These are phyloP conservation scores for Teratosphaeria gauchensis DNA, from an alignment of 2,329 filamentous ascomycete species.

Conservation along the genomic window DNA sequence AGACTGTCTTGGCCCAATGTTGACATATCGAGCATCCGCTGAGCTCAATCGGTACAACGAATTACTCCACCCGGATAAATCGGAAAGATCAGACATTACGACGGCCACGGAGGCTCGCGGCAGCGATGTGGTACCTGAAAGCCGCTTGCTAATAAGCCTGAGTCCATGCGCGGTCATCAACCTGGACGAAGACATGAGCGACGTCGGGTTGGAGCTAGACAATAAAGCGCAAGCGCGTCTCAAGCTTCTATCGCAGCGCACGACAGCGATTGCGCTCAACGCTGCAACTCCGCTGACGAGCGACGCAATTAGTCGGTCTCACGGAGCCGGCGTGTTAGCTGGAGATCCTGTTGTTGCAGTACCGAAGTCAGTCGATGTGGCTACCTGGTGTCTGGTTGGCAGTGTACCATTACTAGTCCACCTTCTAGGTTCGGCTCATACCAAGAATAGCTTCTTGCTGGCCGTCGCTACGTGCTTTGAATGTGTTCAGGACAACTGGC, in stretches of 20 bases:
- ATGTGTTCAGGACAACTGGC: constrained; percentile 83
- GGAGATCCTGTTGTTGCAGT: constrained; percentile 73
- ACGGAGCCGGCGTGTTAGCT: constrained; percentile 72
- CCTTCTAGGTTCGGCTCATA: constrained; percentile 66
- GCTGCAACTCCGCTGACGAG: constrained; percentile 79
- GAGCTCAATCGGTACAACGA: constrained; percentile 86
- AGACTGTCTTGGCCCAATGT: constrained; percentile 88
- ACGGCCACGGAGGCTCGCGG: constrained; percentile 80
- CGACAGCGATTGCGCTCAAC: constrained; percentile 75
- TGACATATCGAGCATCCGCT: constrained; percentile 91
- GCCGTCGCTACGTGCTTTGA: constrained; percentile 77
- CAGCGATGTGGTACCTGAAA: constrained; percentile 70
- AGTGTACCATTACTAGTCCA: constrained; percentile 79
- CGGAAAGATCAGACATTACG: constrained; percentile 85
- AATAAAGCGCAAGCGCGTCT: constrained; percentile 37
- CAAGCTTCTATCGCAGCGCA: constrained; percentile 59
- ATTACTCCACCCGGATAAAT: constrained; percentile 76
- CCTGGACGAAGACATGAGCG: constrained; percentile 44
- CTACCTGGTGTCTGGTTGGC: constrained; percentile 85
- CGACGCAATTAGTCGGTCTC: constrained; percentile 70
- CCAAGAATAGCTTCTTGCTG: constrained; percentile 60
- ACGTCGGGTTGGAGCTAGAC: constrained; percentile 35
- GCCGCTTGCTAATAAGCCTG: constrained; percentile 71
- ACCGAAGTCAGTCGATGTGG: constrained; percentile 81
- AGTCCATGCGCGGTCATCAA: constrained; percentile 71